phyloP scores from a whole-genome alignment of 75 land plant species.

The Azolla pinnata region DNA sequence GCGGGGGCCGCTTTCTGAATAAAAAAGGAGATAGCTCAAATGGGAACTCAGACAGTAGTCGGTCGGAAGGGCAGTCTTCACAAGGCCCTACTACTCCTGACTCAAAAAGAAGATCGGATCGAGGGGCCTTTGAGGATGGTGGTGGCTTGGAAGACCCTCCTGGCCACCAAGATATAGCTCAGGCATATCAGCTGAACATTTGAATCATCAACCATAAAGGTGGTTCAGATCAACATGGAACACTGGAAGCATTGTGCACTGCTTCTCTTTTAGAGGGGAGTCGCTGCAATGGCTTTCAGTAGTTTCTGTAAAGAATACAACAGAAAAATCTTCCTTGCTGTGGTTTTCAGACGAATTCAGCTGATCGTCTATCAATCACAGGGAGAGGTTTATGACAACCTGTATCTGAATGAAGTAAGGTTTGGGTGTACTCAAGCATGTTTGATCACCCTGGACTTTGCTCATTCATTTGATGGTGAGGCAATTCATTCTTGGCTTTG shows the following conservation, averaged over 20 bases:
- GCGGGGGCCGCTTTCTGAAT: slow-evolving; percentile 73
- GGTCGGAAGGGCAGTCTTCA: slow-evolving; percentile 19
- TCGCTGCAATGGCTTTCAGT: neutral
- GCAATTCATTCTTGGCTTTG: slow-evolving; percentile 13
- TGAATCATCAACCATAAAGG: no score
- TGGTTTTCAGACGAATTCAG: no score
- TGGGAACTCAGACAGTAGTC: slow-evolving; percentile 1
- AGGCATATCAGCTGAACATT: no score
- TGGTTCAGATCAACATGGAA: no score
- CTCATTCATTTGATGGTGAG: neutral
- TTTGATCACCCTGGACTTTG: neutral
- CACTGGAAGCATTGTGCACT: neutral
- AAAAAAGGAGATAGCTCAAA: slow-evolving; percentile 35
- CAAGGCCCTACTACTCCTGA: slow-evolving; percentile 19
- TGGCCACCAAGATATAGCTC: no score
- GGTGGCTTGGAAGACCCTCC: no score
- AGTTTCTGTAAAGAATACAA: neutral
- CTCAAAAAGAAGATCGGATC: slow-evolving; percentile 9
- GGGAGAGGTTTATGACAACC: neutral
- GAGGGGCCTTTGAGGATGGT: no score
- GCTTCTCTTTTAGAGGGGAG: neutral
- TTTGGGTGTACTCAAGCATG: no score
- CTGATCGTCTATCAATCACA: no score
- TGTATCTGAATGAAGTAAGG: no score
- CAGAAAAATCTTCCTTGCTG: neutral